A percentile compares a stretch with the other conserved stretches of the same genome.
Conservation (phyloP, 768 basidiomycete genomes). For the Candolleomyces efflorescens region DNA sequence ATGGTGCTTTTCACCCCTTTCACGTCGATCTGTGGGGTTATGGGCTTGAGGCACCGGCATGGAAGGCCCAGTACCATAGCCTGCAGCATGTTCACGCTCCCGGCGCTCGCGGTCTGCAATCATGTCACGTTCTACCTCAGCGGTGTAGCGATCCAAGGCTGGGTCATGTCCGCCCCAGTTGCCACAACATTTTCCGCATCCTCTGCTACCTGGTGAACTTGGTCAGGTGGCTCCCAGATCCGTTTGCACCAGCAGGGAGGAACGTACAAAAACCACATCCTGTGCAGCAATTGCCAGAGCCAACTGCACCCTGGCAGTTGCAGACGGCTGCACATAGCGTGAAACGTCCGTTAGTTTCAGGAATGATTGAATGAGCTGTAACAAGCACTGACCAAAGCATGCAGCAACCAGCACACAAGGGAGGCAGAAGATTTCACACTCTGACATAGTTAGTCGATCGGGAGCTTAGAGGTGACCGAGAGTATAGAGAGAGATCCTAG, state of each 20-base stretch:
- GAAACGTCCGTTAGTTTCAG: neutral
- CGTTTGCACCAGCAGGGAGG: neutral
- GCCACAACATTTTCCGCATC: neutral
- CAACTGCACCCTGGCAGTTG: too few species aligned
- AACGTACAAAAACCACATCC: neutral
- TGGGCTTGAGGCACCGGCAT: neutral
- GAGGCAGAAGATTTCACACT: constrained; percentile 4
- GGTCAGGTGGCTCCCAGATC: too few species aligned
- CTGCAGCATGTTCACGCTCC: neutral
- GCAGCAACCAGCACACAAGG: constrained; percentile 1
- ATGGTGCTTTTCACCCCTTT: too few species aligned
- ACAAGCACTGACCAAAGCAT: neutral
- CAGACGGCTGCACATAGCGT: neutral
- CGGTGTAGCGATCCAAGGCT: neutral
- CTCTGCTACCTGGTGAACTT: neutral
- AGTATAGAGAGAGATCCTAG: neutral
- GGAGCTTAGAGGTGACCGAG: neutral
- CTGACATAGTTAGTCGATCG: neutral
- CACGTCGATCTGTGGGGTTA: neutral
- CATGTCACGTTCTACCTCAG: constrained; percentile 1
- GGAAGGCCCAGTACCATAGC: neutral
- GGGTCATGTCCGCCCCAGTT: neutral
- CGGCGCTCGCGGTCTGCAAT: neutral
- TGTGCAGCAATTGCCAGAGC: too few species aligned
- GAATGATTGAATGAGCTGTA: neutral